Base-by-base conservation (phyloP, 768 basidiomycete genomes). In the Dendrothele bispora region DNA sequence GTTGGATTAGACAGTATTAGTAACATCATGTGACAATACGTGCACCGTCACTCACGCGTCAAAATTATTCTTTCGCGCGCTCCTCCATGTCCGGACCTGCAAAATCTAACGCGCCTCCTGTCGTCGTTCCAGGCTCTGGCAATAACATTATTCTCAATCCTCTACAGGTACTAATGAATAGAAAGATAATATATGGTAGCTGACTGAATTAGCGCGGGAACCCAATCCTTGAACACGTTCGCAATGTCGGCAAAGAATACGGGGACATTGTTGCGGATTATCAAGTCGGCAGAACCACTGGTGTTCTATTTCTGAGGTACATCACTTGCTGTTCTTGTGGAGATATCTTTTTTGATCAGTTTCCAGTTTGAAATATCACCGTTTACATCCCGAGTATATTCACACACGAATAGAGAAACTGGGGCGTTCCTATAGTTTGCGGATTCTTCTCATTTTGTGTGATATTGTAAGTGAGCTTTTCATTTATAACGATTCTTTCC, bases 301-400 rank as follows among this genome's bases (percentile, higher is more conserved):
- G 94, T 17, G 88, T 95, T 8, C 68, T 99, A 20, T 99, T 88
- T 62, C 78, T 99, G 46, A 95, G 93, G 97, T 88, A 48, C 56
- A 28, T 39, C 28, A 24, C 27, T 10, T 27, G 11, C 22, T 51
- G 20, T 25, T 46, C 22, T 37, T 18, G 1, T 11, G 26, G 17
- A 8, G 15, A 18, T 26, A 38, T 37, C 11, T 18, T 49, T 18
- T 17, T 43, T 38, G 18, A 48, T 15, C 15, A 18, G 7, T 7
- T 26, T 17, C 2, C 51, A 98, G 97, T 61, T 64, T 98, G 55
- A 88, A 84, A 59, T 98, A 98, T 56, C 95, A 98, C 59, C 88
- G 95, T 42, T 79, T 99, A 12, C 97, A 98, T 65, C 97, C 97
- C 12, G 97, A 98, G 65, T 99, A 99, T 63, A 86, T 99, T 48